These are phyloP conservation scores for Podospora tetraspora DNA, from an alignment of 495 filamentous ascomycete genomes.

Conservation along the genomic window DNA sequence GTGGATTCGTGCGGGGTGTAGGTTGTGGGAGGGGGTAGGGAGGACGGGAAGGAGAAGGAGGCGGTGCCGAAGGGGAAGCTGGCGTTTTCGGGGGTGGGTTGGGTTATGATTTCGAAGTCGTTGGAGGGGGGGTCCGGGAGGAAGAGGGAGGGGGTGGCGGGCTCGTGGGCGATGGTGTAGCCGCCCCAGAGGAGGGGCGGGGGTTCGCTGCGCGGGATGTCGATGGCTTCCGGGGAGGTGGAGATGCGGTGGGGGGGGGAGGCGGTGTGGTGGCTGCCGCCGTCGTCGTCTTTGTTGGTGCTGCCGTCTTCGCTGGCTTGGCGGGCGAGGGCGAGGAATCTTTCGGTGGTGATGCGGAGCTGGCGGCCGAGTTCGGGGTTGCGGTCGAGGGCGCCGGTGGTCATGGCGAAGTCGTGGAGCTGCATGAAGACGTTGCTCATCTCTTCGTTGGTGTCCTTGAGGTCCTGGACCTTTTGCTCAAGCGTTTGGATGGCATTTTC, in stretches of 20 bases:
- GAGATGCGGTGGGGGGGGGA: background rate
- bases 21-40: constrained; percentile 37
- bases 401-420: constrained; percentile 57
- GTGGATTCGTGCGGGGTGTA: constrained; percentile 58
- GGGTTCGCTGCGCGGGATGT: background rate
- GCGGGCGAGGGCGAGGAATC: constrained; percentile 41
- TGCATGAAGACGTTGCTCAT: constrained; percentile 68
- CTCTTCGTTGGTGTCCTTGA: constrained; percentile 62
- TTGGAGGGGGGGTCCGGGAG: constrained; percentile 22
- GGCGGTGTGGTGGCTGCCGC: background rate
- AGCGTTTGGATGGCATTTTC: constrained; percentile 74
- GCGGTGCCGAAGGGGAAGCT: constrained; percentile 27
- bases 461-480: constrained; percentile 57
- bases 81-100: constrained; percentile 35
- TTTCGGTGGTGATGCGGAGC: constrained; percentile 40
- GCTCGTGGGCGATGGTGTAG: constrained; percentile 29
- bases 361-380: constrained; percentile 48
- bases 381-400: constrained; percentile 46
- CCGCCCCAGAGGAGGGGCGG: constrained; percentile 19
- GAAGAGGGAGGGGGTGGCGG: background rate
- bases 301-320: constrained; percentile 31
- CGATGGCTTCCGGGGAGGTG: constrained; percentile 5
- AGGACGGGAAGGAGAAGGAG: constrained; percentile 15
- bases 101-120: constrained; percentile 33
- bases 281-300: constrained; percentile 27